These are phyloP conservation scores for Diaporthe australafricana DNA, from an alignment of 2,329 filamentous ascomycete genomes.

Conservation along the genomic window DNA sequence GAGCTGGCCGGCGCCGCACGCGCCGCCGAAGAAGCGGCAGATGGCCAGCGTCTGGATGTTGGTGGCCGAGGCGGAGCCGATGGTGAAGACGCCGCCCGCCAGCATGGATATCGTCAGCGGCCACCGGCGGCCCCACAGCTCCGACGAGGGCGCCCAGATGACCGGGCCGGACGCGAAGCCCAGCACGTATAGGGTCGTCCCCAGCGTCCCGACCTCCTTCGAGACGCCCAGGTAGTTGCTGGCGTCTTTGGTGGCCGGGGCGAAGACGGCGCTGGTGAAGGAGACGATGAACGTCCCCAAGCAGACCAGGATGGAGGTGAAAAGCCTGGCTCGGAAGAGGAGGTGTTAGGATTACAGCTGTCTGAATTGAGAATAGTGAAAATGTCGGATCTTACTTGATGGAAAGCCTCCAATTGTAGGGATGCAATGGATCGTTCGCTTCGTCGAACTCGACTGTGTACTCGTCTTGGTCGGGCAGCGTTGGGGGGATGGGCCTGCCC, in stretches of 20 bases:
- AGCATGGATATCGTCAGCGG: conserved; percentile 47
- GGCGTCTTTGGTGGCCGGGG: conserved; percentile 29
- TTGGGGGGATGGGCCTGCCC: conserved; percentile 67
- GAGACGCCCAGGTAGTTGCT: conserved; percentile 29
- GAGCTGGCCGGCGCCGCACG: conserved; percentile 32
- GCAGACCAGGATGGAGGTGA: conserved; percentile 35
- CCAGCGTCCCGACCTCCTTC: conserved; percentile 48
- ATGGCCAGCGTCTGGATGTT: conserved; percentile 43
- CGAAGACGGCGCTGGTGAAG: conserved; percentile 38
- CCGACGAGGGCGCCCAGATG: conserved; percentile 46
- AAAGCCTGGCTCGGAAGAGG: conserved; percentile 22
- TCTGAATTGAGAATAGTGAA: too few species aligned
- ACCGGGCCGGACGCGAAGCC: conserved; percentile 51
- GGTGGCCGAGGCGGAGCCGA: conserved; percentile 50
- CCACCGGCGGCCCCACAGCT: conserved; percentile 49
- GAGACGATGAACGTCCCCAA: conserved; percentile 36
- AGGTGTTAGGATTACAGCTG: background rate
- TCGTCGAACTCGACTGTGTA: conserved; percentile 71
- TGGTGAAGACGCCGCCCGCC: conserved; percentile 47
- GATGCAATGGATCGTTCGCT: conserved; percentile 59
- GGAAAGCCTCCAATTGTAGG: conserved; percentile 61
- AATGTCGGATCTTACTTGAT: conserved; percentile 50
- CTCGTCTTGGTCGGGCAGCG: conserved; percentile 65
- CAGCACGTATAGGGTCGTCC: conserved; percentile 51
- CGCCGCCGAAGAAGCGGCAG: conserved; percentile 31